Evolutionary conservation across 2,329 filamentous ascomycete species (phyloP).

Genomic region (Zarea fungicola): DNA sequence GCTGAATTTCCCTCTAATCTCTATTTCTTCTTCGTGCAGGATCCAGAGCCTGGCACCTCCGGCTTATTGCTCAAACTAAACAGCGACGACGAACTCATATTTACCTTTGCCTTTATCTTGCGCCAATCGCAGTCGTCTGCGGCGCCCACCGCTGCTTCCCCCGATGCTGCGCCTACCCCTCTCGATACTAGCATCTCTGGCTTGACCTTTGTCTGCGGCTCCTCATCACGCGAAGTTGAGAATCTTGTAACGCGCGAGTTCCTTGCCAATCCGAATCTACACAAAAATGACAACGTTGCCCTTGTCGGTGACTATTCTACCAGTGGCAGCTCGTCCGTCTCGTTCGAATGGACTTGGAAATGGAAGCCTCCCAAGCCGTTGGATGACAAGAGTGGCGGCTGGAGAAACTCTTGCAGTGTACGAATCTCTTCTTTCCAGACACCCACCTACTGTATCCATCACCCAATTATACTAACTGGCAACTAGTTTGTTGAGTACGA

Average conservation of each 20-base stretch:
- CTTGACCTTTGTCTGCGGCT: conserved; percentile 87
- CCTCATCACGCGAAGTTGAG: conserved; percentile 80
- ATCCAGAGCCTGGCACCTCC: conserved; percentile 65
- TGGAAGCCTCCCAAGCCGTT: conserved; percentile 82
- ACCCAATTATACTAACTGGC: conserved; percentile 26
- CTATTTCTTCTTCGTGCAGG: conserved; percentile 46
- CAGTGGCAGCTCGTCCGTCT: conserved; percentile 72
- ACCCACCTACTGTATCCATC: too few species aligned
- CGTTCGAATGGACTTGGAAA: conserved; percentile 95
- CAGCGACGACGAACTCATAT: conserved; percentile 88
- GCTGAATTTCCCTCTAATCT: conserved; percentile 11
- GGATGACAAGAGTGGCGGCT: conserved; percentile 84
- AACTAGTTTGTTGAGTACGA: conserved; percentile 91
- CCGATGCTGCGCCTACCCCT: conserved; percentile 57
- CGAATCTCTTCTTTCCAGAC: too few species aligned
- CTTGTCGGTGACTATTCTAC: conserved; percentile 90
- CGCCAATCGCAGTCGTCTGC: conserved; percentile 48
- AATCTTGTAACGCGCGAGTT: conserved; percentile 93
- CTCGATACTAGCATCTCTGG: conserved; percentile 77
- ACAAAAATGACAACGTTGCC: conserved; percentile 95
- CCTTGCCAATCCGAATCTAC: conserved; percentile 91
- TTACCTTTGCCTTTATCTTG: conserved; percentile 88
- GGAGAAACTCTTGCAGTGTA: conserved; percentile 92
- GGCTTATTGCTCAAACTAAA: conserved; percentile 79
- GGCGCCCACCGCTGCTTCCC: conserved; percentile 38